Conservation (phyloP, 2,329 filamentous ascomycete genomes). For the Colletotrichum shisoi region DNA sequence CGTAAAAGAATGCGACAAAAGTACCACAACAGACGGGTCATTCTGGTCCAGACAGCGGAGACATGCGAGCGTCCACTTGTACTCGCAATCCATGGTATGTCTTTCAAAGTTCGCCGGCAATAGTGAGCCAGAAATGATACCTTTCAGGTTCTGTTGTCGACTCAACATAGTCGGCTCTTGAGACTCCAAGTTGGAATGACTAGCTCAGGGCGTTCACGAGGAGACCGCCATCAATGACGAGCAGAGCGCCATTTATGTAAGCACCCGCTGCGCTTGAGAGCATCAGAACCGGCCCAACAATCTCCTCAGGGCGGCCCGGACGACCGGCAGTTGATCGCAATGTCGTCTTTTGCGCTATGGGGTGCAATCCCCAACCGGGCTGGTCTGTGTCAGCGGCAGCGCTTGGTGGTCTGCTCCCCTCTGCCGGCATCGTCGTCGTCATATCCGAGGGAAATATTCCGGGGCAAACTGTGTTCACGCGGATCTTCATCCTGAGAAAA, state of each 20-base stretch:
- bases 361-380: conserved; percentile 12
- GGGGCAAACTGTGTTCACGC: conserved; percentile 43
- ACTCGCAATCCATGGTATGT: not conserved
- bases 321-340: conserved; percentile 43
- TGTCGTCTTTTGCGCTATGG: conserved; percentile 41
- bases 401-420: conserved; percentile 41
- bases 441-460: conserved; percentile 43
- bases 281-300: conserved; percentile 43
- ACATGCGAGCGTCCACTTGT: not conserved
- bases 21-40: not conserved
- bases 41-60: not conserved
- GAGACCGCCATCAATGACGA: conserved; percentile 44
- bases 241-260: conserved; percentile 44
- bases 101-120: not conserved
- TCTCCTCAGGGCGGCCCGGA: conserved; percentile 43
- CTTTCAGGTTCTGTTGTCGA: not conserved
- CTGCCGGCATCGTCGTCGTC: conserved; percentile 35
- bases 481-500: conserved; percentile 41
- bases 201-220: conserved; percentile 20
- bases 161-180: not conserved
- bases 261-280: conserved; percentile 42
- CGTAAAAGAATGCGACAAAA: no score
- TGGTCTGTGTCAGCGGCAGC: conserved; percentile 22
- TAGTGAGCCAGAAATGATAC: not conserved
- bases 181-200: not conserved